Conservation (phyloP, 1,139 yeast genomes). For the Scheffersomyces titani region DNA sequence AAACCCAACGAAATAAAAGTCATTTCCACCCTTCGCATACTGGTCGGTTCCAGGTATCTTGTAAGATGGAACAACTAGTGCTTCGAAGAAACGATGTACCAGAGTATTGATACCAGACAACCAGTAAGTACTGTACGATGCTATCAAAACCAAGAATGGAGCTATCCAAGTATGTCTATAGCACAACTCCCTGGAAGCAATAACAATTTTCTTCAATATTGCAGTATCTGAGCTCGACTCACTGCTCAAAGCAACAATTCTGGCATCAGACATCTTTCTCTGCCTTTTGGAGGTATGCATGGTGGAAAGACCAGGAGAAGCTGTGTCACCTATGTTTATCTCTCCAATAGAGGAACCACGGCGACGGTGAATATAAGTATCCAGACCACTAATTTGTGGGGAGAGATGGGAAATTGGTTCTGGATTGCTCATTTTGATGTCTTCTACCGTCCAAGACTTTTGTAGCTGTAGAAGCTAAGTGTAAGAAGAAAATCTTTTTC, state of each 20-base stretch:
- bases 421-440: neutral
- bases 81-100: slow-evolving; percentile 58
- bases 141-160: slow-evolving; percentile 54
- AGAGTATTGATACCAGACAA: slow-evolving; percentile 53
- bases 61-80: slow-evolving; percentile 72
- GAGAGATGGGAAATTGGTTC: neutral
- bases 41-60: slow-evolving; percentile 54
- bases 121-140: slow-evolving; percentile 41
- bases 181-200: slow-evolving; percentile 59
- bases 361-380: slow-evolving; percentile 23
- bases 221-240: slow-evolving; percentile 39
- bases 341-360: slow-evolving; percentile 61
- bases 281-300: slow-evolving; percentile 42
- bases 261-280: slow-evolving; percentile 33
- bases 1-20: slow-evolving; percentile 74
- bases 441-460: neutral
- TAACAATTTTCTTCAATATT: slow-evolving; percentile 50
- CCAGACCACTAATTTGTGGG: neutral
- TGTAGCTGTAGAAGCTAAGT: neutral
- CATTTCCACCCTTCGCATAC: slow-evolving; percentile 88
- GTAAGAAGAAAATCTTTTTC: neutral
- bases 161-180: slow-evolving; percentile 80
- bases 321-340: slow-evolving; percentile 57
- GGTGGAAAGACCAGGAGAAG: slow-evolving; percentile 52
- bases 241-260: slow-evolving; percentile 31